Percentiles rank a stretch among this genome's conserved stretches.
Conservation (phyloP, 208 protist genomes). For the Sergeia podlipaevii region DNA sequence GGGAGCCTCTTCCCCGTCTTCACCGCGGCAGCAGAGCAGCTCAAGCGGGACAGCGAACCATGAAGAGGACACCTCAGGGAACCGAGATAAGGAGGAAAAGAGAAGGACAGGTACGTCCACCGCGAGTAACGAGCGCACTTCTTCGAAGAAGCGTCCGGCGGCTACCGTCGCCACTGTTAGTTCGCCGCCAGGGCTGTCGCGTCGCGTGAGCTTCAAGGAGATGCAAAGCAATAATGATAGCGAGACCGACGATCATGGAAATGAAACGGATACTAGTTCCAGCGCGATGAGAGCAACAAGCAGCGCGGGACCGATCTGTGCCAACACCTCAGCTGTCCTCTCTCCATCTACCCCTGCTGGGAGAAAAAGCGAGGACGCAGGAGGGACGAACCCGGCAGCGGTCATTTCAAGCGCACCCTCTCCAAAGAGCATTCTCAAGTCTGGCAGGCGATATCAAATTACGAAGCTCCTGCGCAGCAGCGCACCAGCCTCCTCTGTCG, state of each 20-base stretch:
- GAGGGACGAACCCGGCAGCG: background rate
- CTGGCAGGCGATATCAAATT: constrained; percentile 28
- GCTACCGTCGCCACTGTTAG: background rate
- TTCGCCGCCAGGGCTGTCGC: background rate
- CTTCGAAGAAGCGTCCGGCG: background rate
- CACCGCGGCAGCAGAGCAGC: background rate
- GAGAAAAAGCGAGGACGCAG: too few species aligned
- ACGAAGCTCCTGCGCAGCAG: constrained; percentile 29
- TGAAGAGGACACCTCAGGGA: background rate
- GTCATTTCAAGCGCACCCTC: background rate
- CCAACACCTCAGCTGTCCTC: background rate
- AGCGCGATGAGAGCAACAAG: background rate
- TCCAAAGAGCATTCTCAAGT: constrained; percentile 39
- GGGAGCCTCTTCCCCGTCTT: background rate
- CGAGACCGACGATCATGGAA: background rate
- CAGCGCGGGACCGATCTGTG: background rate
- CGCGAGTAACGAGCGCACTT: too few species aligned
- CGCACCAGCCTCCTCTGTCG: constrained; percentile 22
- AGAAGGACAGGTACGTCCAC: background rate
- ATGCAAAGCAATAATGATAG: background rate
- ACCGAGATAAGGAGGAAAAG: background rate
- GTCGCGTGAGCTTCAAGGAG: background rate
- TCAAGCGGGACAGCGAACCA: background rate
- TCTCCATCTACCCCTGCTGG: too few species aligned
- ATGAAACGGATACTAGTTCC: too few species aligned